Evolutionary conservation across 2,329 filamentous ascomycete species (phyloP).

Genomic region (Whalleya microplaca): DNA sequence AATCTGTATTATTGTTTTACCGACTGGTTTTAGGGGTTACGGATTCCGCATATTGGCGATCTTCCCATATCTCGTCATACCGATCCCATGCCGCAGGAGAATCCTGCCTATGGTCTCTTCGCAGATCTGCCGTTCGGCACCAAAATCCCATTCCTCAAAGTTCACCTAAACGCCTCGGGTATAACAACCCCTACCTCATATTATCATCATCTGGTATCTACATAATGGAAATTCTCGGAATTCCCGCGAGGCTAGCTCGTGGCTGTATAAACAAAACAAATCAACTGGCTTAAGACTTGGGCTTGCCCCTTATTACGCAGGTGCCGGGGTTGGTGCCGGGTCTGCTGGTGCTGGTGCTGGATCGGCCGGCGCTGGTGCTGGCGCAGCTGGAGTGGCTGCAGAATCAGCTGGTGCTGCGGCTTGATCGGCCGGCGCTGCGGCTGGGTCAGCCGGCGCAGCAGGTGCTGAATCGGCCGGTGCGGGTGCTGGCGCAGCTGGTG

Average conservation of each 20-base stretch:
- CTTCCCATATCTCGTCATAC: too few species aligned
- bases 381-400: too few species aligned
- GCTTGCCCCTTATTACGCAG: too few species aligned
- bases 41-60: too few species aligned
- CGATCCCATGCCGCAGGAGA: not conserved
- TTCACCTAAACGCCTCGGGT: not conserved
- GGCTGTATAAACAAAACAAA: not conserved
- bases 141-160: not conserved
- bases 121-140: not conserved
- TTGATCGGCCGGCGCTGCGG: too few species aligned
- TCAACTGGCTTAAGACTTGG: not conserved
- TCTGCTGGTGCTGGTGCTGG: too few species aligned
- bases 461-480: too few species aligned
- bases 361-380: too few species aligned
- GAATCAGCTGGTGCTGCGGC: too few species aligned
- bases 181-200: not conserved
- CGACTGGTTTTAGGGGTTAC: too few species aligned
- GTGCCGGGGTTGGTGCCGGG: too few species aligned
- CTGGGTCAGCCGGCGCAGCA: not conserved
- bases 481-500: too few species aligned
- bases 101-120: not conserved
- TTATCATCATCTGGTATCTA: not conserved
- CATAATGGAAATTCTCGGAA: not conserved
- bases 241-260: not conserved
- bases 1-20: not conserved